Base-by-base conservation (phyloP, 305 asterid genomes). In the Stenogyne calaminthoides region DNA sequence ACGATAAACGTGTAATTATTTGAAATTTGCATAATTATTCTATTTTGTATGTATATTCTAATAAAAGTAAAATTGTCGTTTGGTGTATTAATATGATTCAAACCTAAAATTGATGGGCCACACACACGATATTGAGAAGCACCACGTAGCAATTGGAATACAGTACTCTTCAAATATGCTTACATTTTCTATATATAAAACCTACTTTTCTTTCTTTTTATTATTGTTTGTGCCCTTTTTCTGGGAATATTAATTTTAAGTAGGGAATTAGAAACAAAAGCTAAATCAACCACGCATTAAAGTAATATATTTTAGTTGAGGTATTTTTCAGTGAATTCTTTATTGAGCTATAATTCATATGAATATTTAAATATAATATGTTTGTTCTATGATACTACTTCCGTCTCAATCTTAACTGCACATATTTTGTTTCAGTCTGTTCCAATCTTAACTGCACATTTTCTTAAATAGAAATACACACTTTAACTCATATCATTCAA, bases 121-220 rank as follows among this genome's bases (percentile, higher is more conserved):
- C 54, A 12, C 11, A 1, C 32, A 9, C 22, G 1, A 20, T 22
- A 55, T 9, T 39, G 42, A 15, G 67, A 34, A 15, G 67, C 29
- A 16, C 49, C 67, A 62, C 67, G 19, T 62, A 18, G 34, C 68
- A 63, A 16, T 5, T 2, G 44, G 20, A 37, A 2, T 47, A 59
- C 5, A 37, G 10, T 20, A 29, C 44, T 52, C 37, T 58, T 9
- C 3, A 42, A 44, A 46, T 11, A 14, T 68, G 5, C 37, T 3
- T 52, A 6, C 52, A 68, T 12, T 70, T 22, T 70, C 11, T 70
- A 9, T 71, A 29, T 71, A 60, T 71, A 15, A 44, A 44, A 46
- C 68, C 37, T 59, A 71, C 34, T 25, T 22, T 56, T n/a, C 25
- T 52, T 52, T 8, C 1, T 54, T 18, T 58, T 25, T 58, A 57